Evolutionary conservation across 2,329 filamentous ascomycete genomes (phyloP), one percentile per base, ranked within the genome.

Genomic region (Anthostomella pinea): DNA sequence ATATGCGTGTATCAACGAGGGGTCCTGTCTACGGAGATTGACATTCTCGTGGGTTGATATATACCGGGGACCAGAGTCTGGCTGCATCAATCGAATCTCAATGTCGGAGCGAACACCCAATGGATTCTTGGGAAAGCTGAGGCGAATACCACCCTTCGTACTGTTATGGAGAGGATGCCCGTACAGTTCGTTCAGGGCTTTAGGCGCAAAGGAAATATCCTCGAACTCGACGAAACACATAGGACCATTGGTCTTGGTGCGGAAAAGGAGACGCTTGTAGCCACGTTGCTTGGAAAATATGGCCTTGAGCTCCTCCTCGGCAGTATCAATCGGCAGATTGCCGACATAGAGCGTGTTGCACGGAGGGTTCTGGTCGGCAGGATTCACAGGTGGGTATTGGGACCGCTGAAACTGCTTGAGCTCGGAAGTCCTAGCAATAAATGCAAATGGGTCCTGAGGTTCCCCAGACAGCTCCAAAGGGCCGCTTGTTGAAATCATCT

Each of bases 191-290:
- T 90, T 81, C 3, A 97, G 73, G 1, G 90, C 85, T 64, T 93
- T 95, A 25, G 91, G 96, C 1, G 93, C 91, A 56, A 88, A 91
- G 2, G 87, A 85, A 8, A 95, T 76, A 54, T 96, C 90, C 56
- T 97, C 91, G 52, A 97, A 98, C 63, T 98, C 93, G 23, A 98
- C 93, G 62, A 97, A 97, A 60, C 93, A 97, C 90, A 97, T 97
- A 2, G 91, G 91, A 0, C 91, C 91, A 52, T 96, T 95, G 49
- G 87, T 80, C 69, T 97, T 97, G 35, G 89, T 94, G 21, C 91
- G 79, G 72, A 96, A 95, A 58, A 89, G 95, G 6, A 98, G 79
- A 18, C 93, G 79, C 67, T 95, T 97, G 69, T 96, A 98, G 3
- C 93, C 93, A 30, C 90, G 83, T 61, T 94, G 87, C 64, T 90